Evolutionary conservation across 164 flowering plant species (phyloP).

Genomic region (Cinnamomum chago): DNA sequence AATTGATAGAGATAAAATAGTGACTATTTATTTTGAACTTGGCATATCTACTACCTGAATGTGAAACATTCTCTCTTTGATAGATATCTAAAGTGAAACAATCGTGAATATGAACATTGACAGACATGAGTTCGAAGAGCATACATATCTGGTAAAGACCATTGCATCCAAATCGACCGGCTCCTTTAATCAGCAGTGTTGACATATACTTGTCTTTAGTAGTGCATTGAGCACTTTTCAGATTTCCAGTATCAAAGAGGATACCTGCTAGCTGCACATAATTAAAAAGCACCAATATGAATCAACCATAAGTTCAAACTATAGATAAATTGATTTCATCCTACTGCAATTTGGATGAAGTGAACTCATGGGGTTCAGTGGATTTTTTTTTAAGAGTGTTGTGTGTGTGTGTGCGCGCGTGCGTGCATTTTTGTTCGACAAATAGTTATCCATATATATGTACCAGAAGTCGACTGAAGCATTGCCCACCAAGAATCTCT

Average conservation of each 20-base stretch:
- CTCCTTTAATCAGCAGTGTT: slow-evolving; percentile 60
- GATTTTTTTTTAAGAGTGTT: background rate
- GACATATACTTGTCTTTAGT: slow-evolving; percentile 65
- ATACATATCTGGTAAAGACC: slow-evolving; percentile 62
- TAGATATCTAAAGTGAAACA: background rate
- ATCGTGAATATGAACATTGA: background rate
- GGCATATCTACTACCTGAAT: background rate
- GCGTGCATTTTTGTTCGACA: background rate
- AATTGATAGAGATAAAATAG: no score
- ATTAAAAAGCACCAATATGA: slow-evolving; percentile 2
- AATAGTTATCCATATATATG: background rate
- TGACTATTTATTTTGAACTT: no score
- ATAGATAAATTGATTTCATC: no score
- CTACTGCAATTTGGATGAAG: background rate
- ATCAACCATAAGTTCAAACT: background rate
- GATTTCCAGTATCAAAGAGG: slow-evolving; percentile 56
- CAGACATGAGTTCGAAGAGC: slow-evolving; percentile 7
- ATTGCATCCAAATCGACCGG: slow-evolving; percentile 64
- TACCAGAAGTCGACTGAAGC: slow-evolving; percentile 71
- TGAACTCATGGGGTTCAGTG: background rate
- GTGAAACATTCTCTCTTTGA: background rate
- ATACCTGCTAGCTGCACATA: slow-evolving; percentile 58
- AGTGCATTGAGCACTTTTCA: slow-evolving; percentile 38
- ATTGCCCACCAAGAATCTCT: slow-evolving; percentile 48
- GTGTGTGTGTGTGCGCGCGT: no score